These are phyloP conservation scores for Mortierella sp. DNA, from an alignment of 371 early-diverging fungal species.

Conservation along the genomic window DNA sequence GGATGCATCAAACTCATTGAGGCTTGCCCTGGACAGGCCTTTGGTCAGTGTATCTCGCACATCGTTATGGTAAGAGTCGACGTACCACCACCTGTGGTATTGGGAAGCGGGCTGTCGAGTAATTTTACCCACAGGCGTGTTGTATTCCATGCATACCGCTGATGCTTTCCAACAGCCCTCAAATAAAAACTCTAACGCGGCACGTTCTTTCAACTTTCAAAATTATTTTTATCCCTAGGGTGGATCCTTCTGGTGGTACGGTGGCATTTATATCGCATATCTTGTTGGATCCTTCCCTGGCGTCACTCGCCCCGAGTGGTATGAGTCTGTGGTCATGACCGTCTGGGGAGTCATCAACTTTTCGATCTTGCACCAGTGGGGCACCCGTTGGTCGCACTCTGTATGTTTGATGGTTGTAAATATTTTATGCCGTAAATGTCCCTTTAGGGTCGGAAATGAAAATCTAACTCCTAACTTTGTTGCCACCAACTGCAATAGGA, in stretches of 20 bases:
- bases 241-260: conserved; percentile 55
- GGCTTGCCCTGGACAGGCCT: conserved; percentile 44
- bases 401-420: conserved; percentile 27
- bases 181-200: no score
- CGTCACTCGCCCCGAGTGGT: conserved; percentile 43
- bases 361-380: conserved; percentile 52
- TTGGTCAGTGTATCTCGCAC: conserved; percentile 49
- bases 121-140: no score
- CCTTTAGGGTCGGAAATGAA: no score
- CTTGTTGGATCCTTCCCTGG: conserved; percentile 46
- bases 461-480: no score
- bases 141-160: no score
- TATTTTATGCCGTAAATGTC: background rate
- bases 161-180: no score
- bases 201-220: background rate
- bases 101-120: no score
- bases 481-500: conserved; percentile 34
- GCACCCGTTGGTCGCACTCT: conserved; percentile 51
- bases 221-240: conserved; percentile 21
- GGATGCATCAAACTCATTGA: conserved; percentile 38
- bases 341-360: conserved; percentile 55
- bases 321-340: conserved; percentile 47
- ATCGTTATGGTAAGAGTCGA: conserved; percentile 54
- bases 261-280: conserved; percentile 49
- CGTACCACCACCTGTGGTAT: no score